phyloP scores from a whole-genome alignment of 73 alveolate genomes.

The Symbiodinium pilosum region DNA sequence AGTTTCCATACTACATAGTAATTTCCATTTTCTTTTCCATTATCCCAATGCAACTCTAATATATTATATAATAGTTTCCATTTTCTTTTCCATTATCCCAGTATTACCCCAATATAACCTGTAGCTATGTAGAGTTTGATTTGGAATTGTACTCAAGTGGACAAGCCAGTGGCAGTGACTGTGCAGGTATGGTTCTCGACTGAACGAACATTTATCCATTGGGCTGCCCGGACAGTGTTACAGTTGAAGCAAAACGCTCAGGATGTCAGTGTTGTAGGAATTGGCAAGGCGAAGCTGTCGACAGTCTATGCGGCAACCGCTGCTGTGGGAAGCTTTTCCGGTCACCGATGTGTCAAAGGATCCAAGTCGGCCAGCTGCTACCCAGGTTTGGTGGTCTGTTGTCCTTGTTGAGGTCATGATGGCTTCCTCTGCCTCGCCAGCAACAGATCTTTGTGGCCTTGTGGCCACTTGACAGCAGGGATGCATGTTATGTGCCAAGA shows the following conservation, averaged over 20 bases:
- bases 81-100: too few species aligned
- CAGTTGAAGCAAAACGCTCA: not conserved
- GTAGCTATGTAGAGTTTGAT: not conserved
- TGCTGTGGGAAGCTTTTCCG: constrained; percentile 11
- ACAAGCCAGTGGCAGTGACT: not conserved
- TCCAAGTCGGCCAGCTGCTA: too few species aligned
- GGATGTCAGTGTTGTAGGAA: not conserved
- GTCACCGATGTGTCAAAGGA: too few species aligned
- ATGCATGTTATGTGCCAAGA: not conserved
- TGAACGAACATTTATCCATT: constrained; percentile 70
- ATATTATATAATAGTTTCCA: too few species aligned
- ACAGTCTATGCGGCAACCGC: constrained; percentile 88
- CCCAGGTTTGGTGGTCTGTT: too few species aligned
- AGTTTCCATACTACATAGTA: not conserved
- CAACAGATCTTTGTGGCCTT: constrained; percentile 24
- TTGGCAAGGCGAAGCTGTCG: constrained; percentile 81
- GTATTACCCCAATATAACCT: too few species aligned
- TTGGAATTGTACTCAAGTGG: too few species aligned
- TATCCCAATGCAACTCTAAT: too few species aligned
- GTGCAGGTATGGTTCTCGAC: constrained; percentile 86
- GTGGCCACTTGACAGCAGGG: constrained; percentile 42
- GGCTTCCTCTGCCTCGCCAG: constrained; percentile 10
- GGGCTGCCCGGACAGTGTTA: constrained; percentile 31
- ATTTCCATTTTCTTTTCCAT: not conserved
- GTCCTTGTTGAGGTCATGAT: constrained; percentile 33